Conservation (phyloP, 805 yeast species). For the Saccharomycopsis fermentans region DNA sequence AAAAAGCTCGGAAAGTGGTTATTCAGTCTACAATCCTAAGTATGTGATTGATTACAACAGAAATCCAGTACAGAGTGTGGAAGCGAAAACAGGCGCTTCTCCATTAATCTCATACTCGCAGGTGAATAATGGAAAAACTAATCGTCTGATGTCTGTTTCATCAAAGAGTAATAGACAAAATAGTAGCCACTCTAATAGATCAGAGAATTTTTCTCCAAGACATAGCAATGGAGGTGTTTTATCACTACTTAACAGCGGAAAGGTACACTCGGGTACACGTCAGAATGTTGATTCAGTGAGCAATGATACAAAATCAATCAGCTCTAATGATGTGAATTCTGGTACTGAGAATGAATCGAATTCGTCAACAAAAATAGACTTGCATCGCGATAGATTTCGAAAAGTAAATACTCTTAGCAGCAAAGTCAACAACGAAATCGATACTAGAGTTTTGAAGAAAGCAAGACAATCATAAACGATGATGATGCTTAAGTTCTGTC, state of each 20-base stretch:
- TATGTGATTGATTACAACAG: not conserved
- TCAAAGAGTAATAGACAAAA: not conserved
- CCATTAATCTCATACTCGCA: not conserved
- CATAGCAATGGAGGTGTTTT: not conserved
- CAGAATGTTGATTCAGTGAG: not conserved
- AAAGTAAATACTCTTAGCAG: not conserved
- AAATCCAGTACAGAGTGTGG: not conserved
- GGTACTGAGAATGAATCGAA: not conserved
- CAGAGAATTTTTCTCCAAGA: not conserved
- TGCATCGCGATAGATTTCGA: not conserved
- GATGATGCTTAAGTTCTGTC: too few species aligned
- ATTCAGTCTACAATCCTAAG: not conserved
- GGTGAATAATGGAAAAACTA: not conserved
- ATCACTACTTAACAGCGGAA: not conserved
- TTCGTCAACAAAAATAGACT: not conserved
- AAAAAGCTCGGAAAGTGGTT: not conserved
- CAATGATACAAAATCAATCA: not conserved
- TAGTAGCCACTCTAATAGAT: not conserved
- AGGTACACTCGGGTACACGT: not conserved
- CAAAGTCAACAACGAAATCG: not conserved
- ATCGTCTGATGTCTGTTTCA: not conserved
- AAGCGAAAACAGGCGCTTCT: not conserved
- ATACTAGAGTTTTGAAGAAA: not conserved
- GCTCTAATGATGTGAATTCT: not conserved
- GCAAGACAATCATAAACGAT: not conserved